Base-by-base conservation (phyloP, 2,329 filamentous ascomycete species). In the Exophiala calicioides region DNA sequence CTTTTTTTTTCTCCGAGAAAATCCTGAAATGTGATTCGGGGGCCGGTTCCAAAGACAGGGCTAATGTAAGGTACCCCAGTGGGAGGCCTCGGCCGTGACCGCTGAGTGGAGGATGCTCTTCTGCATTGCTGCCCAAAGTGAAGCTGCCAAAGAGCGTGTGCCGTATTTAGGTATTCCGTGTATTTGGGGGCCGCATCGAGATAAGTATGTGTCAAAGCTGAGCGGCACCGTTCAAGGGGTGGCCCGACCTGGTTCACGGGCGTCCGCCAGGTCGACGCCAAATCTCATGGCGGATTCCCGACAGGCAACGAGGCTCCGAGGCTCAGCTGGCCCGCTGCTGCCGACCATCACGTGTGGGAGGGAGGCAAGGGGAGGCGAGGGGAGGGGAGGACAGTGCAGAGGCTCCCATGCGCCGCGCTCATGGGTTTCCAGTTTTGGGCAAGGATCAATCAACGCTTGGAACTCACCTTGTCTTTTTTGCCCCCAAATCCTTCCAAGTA, bases 401-500 rank as follows among this genome's bases (percentile, higher is more conserved):
- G 26, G 32, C 23, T 37, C 29, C 4, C 21, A 32, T 24, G 18
- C 29, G 4, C 27, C 8, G 29, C n/a, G n/a, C n/a, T n/a, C n/a
- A 30, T 42, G 26, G 16, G 24, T 41, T 43, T 24, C 21, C 3
- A 16, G 34, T n/a, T 5, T 24, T 33, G 35, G 44, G 18, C 37
- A 15, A 33, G 16, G 6, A 33, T 29, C 16, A 35, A 10, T 30
- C 16, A 24, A 16, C 16, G 30, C 48, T 24, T 30, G 36, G 33
- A 36, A 47, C 88, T 70, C 77, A 96, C 91, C 87, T 95, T 97
- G 75, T 98, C 90, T 69, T 97, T 98, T 68, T 90, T 93, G 63
- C 90, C 91, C 24, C 93, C 93, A 69, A 95, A 95, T n/a, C 93
- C 93, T 65, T 96, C 86, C 20, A 94, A 69, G 76, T 93, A 97